Conservation (phyloP, 768 basidiomycete species). For the Mycena crocata region DNA sequence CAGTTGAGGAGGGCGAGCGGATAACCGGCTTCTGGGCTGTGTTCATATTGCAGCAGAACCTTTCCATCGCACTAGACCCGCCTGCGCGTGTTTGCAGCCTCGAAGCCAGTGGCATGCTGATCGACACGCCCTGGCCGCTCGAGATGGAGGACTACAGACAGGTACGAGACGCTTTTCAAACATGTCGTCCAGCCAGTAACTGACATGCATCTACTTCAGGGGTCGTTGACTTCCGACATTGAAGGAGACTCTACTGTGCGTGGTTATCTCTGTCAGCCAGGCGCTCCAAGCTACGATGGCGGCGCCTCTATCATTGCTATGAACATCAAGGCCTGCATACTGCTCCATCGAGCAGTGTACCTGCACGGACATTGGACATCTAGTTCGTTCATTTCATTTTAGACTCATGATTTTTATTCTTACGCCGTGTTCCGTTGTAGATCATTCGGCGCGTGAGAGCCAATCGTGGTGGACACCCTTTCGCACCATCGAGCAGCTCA, state of each 20-base stretch:
- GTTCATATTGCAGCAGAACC: slow-evolving; percentile 67
- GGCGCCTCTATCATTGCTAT: slow-evolving; percentile 52
- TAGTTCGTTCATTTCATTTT: slow-evolving; percentile 44
- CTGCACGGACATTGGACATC: slow-evolving; percentile 61
- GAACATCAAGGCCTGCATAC: slow-evolving; percentile 64
- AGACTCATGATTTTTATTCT: not conserved
- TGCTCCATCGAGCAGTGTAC: slow-evolving; percentile 69
- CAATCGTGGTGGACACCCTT: slow-evolving; percentile 58
- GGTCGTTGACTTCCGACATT: slow-evolving; percentile 55
- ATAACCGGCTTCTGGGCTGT: slow-evolving; percentile 77
- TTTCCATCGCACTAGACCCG: slow-evolving; percentile 64
- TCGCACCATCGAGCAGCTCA: slow-evolving; percentile 57
- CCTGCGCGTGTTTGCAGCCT: slow-evolving; percentile 67
- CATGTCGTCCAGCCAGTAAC: not conserved
- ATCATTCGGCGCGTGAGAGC: slow-evolving; percentile 54
- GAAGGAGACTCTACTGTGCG: slow-evolving; percentile 61
- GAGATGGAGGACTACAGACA: slow-evolving; percentile 53
- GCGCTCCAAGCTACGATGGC: slow-evolving; percentile 42
- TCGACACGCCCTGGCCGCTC: slow-evolving; percentile 67
- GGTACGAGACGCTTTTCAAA: slow-evolving; percentile 39
- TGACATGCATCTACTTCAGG: slow-evolving; percentile 45
- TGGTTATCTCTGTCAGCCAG: slow-evolving; percentile 56
- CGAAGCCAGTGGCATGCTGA: slow-evolving; percentile 61
- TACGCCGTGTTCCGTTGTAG: slow-evolving; percentile 40
- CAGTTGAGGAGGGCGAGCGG: slow-evolving; percentile 71